Percentiles rank a stretch among this genome's conserved stretches.
These are phyloP conservation scores for Aspergillus panamensis DNA, from an alignment of 495 filamentous ascomycete species.

Conservation along the genomic window DNA sequence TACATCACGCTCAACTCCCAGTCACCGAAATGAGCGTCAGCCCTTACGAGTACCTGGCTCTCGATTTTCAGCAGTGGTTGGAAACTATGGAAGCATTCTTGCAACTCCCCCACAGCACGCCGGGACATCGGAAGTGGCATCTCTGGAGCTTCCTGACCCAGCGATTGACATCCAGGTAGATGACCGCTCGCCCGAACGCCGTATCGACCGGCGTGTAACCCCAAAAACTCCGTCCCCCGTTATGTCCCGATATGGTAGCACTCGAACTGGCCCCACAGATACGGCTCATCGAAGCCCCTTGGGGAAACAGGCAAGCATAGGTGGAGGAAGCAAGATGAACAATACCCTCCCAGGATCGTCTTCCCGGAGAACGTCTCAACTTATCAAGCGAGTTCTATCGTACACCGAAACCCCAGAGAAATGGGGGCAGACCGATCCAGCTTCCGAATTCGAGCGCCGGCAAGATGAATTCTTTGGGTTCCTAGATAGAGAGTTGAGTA, in stretches of 20 bases:
- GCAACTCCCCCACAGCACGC: constrained; percentile 53
- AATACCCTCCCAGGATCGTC: constrained; percentile 18
- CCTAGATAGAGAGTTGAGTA: constrained; percentile 73
- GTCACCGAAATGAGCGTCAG: constrained; percentile 32
- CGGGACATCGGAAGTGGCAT: constrained; percentile 40
- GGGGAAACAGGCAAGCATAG: constrained; percentile 13
- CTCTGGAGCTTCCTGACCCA: constrained; percentile 69
- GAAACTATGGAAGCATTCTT: constrained; percentile 74
- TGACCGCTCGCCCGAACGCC: constrained; percentile 26
- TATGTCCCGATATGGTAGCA: constrained; percentile 25
- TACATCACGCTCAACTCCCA: constrained; percentile 27
- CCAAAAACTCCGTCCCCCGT: constrained; percentile 31
- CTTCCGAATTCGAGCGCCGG: constrained; percentile 53
- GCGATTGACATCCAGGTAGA: constrained; percentile 53
- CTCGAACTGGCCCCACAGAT: constrained; percentile 10
- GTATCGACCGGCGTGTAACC: constrained; percentile 9
- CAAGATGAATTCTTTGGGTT: constrained; percentile 77
- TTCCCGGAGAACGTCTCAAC: constrained; percentile 27
- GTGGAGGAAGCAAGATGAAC: constrained; percentile 15
- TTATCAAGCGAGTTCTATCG: constrained; percentile 40
- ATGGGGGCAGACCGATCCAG: constrained; percentile 33
- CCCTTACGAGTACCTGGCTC: constrained; percentile 39
- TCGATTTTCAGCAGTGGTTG: constrained; percentile 35
- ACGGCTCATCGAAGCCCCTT: constrained; percentile 13
- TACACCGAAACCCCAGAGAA: constrained; percentile 30